Conservation (phyloP, 2,329 filamentous ascomycete species). For the Colletotrichum euphorbiae region DNA sequence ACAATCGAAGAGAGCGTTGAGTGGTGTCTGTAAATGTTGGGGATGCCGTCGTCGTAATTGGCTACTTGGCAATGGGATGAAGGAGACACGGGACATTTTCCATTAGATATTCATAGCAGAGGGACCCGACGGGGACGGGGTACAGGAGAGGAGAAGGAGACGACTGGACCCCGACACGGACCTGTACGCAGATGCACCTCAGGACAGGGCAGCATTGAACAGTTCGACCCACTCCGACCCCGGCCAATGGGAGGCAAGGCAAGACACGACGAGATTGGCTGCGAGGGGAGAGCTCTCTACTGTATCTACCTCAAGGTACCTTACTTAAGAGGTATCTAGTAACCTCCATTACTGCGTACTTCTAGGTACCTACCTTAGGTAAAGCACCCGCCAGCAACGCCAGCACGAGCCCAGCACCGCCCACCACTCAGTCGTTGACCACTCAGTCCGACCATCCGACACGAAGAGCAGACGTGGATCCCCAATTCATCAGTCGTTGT, state of each 20-base stretch:
- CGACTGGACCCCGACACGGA: constrained; percentile 32
- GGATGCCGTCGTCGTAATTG: constrained; percentile 38
- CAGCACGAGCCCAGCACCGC: too few relatives aligned
- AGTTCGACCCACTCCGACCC: constrained; percentile 16
- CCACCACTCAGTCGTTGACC: background rate
- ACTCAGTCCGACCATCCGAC: constrained; percentile 11
- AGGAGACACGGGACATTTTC: constrained; percentile 36
- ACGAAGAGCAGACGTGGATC: constrained; percentile 24
- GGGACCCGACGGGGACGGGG: constrained; percentile 15
- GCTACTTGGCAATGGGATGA: constrained; percentile 38
- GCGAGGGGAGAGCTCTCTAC: background rate
- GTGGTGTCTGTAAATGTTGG: constrained; percentile 29
- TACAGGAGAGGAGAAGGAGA: constrained; percentile 24
- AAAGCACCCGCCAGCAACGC: too few relatives aligned
- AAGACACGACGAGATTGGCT: constrained; percentile 27
- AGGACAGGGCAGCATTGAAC: constrained; percentile 3
- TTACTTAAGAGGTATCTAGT: too few relatives aligned
- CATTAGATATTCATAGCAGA: constrained; percentile 38
- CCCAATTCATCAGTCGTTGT: constrained; percentile 14
- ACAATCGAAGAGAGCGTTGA: constrained; percentile 16
- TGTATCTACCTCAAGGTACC: too few relatives aligned
- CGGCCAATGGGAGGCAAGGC: constrained; percentile 7
- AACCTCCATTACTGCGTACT: too few relatives aligned
- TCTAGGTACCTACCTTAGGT: too few relatives aligned
- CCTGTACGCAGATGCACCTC: background rate